Conservation (phyloP, 805 yeast species). For the Clavispora asparagi region DNA sequence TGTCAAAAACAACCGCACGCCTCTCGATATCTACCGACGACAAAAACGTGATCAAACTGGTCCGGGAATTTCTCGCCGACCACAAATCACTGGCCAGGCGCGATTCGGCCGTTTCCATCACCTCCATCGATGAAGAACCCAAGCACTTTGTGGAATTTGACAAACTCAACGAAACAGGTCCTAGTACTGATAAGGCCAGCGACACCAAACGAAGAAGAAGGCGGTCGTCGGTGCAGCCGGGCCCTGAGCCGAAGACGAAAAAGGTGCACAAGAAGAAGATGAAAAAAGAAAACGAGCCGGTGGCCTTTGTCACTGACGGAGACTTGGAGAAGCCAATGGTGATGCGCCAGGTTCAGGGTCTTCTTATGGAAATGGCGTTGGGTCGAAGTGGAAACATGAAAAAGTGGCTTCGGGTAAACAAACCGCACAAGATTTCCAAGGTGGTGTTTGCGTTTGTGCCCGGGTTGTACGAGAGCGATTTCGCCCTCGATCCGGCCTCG, state of each 20-base stretch:
- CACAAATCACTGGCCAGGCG: slow-evolving; percentile 9
- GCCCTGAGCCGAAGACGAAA: slow-evolving; percentile 11
- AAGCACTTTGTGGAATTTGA: slow-evolving; percentile 5
- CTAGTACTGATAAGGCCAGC: slow-evolving; percentile 19
- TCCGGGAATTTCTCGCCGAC: slow-evolving; percentile 11
- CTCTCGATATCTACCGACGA: slow-evolving; percentile 23
- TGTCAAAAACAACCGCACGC: slow-evolving; percentile 22
- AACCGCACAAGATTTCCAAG: slow-evolving; percentile 19
- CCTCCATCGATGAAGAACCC: slow-evolving; percentile 18
- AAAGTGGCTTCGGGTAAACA: neutral
- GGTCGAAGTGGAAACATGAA: neutral
- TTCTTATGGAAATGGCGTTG: neutral
- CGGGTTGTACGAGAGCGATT: slow-evolving; percentile 50
- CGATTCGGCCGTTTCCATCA: slow-evolving; percentile 21
- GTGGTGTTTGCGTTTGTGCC: slow-evolving; percentile 59
- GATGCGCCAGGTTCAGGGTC: neutral
- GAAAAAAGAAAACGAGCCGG: slow-evolving; percentile 23
- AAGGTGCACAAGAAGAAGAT: slow-evolving; percentile 26
- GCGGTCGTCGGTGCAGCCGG: slow-evolving; percentile 32
- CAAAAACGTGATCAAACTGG: slow-evolving; percentile 15
- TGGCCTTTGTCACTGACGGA: slow-evolving; percentile 10
- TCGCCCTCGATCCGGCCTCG: slow-evolving; percentile 17
- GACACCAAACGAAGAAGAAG: slow-evolving; percentile 27
- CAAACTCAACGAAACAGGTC: neutral
- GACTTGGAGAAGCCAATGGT: neutral